Evolutionary conservation across 495 filamentous ascomycete genomes (phyloP).

Genomic region (Neurospora hispaniola): DNA sequence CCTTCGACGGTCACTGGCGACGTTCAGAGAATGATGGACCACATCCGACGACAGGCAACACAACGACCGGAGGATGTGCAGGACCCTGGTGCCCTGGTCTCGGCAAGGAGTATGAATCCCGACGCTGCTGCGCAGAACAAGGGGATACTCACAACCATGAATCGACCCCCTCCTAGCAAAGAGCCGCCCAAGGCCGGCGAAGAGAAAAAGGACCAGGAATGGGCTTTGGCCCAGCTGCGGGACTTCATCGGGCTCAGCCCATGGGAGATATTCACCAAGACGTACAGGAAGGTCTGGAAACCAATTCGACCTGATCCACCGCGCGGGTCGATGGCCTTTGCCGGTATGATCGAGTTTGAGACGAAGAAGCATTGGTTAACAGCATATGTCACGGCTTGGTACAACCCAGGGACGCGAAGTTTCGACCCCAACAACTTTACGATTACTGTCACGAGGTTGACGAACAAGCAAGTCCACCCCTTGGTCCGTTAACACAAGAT

Average conservation of each 20-base stretch:
- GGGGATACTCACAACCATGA: neutral
- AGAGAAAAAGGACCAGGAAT: neutral
- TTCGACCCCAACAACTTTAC: conserved; percentile 6
- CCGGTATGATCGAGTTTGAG: conserved; percentile 54
- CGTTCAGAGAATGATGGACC: conserved; percentile 17
- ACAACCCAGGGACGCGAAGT: conserved; percentile 15
- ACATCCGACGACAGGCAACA: conserved; percentile 21
- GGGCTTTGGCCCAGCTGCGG: neutral
- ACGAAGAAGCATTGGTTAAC: conserved; percentile 37
- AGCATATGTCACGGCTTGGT: conserved; percentile 23
- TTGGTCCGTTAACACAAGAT: neutral
- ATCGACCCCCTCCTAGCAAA: neutral
- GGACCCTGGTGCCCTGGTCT: conserved; percentile 10
- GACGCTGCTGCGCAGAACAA: neutral
- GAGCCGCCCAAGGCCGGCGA: neutral
- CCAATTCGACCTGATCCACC: conserved; percentile 36
- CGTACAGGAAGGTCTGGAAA: conserved; percentile 37
- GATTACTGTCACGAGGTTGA: conserved; percentile 6
- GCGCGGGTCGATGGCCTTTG: conserved; percentile 52
- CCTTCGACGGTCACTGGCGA: conserved; percentile 5
- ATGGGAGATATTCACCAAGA: conserved; percentile 43
- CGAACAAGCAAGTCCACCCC: conserved; percentile 4
- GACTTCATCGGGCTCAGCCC: conserved; percentile 12
- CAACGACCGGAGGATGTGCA: conserved; percentile 20
- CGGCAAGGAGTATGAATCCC: conserved; percentile 1